Evolutionary conservation across 352 stramenopile species (phyloP).

Genomic region (Phytophthora ohioensis): DNA sequence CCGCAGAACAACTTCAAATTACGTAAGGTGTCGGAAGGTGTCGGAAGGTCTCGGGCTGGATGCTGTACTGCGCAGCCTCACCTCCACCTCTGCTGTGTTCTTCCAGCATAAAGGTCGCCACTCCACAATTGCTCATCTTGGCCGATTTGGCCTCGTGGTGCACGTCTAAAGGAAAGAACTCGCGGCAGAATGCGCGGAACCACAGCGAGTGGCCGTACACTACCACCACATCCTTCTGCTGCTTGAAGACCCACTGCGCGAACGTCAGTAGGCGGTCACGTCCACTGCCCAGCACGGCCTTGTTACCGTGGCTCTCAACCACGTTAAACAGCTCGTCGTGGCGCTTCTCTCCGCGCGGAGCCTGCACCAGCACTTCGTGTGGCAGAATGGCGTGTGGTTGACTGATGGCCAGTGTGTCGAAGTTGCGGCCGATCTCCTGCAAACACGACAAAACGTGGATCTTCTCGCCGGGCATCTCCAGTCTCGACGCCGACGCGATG

Average conservation of each 20-base stretch:
- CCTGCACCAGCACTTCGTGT: slow-evolving; percentile 34
- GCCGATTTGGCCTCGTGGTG: slow-evolving; percentile 56
- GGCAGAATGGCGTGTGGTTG: slow-evolving; percentile 52
- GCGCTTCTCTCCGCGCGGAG: slow-evolving; percentile 50
- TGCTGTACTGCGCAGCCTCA: slow-evolving; percentile 38
- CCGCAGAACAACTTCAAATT: neutral
- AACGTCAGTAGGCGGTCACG: slow-evolving; percentile 71
- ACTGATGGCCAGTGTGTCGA: slow-evolving; percentile 85
- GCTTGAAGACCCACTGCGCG: slow-evolving; percentile 69
- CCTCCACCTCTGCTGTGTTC: slow-evolving; percentile 39
- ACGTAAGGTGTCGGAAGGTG: slow-evolving; percentile 55
- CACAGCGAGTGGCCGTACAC: slow-evolving; percentile 90
- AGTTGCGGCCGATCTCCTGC: slow-evolving; percentile 88
- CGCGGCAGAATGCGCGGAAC: slow-evolving; percentile 85
- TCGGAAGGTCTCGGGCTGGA: slow-evolving; percentile 59
- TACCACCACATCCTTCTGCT: slow-evolving; percentile 68
- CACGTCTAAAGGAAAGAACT: slow-evolving; percentile 66
- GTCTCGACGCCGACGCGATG: slow-evolving; percentile 70
- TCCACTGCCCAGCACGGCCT: slow-evolving; percentile 67
- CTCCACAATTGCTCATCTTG: slow-evolving; percentile 84
- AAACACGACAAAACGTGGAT: slow-evolving; percentile 87
- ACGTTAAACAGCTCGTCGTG: slow-evolving; percentile 80
- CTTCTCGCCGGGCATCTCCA: slow-evolving; percentile 60
- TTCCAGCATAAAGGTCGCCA: slow-evolving; percentile 80
- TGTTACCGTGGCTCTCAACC: slow-evolving; percentile 85